Conservation (phyloP, 805 yeast genomes). For the Saturnispora ahearnii region DNA sequence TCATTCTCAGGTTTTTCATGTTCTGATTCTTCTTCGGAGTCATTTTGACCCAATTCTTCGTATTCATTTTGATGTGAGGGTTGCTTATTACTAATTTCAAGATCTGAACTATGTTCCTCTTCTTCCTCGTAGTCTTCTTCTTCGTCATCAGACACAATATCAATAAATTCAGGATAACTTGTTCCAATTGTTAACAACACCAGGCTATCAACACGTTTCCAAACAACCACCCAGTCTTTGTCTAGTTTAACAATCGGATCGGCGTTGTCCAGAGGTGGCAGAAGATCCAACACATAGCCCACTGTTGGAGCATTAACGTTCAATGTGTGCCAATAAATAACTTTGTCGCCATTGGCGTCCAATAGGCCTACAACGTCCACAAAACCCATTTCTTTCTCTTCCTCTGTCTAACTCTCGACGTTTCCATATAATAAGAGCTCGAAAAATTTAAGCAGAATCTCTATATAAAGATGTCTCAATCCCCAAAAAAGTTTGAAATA, state of each 20-base stretch:
- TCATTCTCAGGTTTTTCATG: not conserved
- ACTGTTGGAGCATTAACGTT: slow-evolving; percentile 19
- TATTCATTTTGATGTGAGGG: not conserved
- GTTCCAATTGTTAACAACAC: slow-evolving; percentile 16
- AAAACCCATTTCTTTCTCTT: not conserved
- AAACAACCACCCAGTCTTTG: slow-evolving; percentile 25
- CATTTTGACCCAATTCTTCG: not conserved
- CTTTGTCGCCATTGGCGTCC: not conserved
- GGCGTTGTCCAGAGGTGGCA: slow-evolving; percentile 13
- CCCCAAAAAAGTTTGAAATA: not conserved
- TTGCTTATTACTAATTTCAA: not conserved
- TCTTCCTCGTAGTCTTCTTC: slow-evolving; percentile 11
- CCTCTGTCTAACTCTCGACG: not conserved
- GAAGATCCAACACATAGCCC: slow-evolving; percentile 18
- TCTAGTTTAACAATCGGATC: slow-evolving; percentile 25
- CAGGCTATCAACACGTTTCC: slow-evolving; percentile 18
- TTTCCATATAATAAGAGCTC: not conserved
- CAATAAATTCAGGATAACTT: slow-evolving; percentile 13
- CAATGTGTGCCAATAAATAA: slow-evolving; percentile 4
- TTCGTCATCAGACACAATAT: slow-evolving; percentile 26
- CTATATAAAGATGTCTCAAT: not conserved
- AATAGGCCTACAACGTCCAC: slow-evolving; percentile 1
- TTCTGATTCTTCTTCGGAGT: not conserved
- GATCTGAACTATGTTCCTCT: slow-evolving; percentile 3
- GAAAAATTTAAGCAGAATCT: not conserved